Evolutionary conservation across 2,329 filamentous ascomycete genomes (phyloP).

Genomic region (Penicillium italicum): DNA sequence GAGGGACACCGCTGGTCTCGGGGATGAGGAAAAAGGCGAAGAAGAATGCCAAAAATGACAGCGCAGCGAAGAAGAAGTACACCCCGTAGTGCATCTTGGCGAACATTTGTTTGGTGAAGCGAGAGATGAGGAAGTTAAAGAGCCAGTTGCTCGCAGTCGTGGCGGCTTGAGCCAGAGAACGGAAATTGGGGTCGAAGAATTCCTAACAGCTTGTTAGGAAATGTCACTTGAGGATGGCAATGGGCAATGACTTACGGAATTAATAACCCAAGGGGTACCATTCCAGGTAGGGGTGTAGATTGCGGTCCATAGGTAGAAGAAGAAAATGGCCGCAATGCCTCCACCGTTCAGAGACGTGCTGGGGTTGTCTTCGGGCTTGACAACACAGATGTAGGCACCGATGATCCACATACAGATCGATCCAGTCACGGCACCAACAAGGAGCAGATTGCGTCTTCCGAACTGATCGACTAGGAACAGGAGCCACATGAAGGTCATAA

Average conservation of each 20-base stretch:
- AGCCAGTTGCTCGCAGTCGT: conserved; percentile 47
- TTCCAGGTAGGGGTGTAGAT: conserved; percentile 72
- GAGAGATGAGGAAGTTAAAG: conserved; percentile 37
- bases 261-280: conserved; percentile 71
- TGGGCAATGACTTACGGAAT: conserved; percentile 43
- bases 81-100: conserved; percentile 54
- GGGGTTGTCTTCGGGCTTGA: conserved; percentile 29
- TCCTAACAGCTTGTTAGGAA: conserved; percentile 37
- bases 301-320: conserved; percentile 71
- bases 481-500: conserved; percentile 64
- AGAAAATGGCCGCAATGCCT: conserved; percentile 50
- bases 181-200: conserved; percentile 69
- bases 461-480: conserved; percentile 64
- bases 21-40: conserved; percentile 63
- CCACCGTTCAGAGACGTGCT: conserved; percentile 22
- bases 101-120: conserved; percentile 43
- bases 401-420: conserved; percentile 41
- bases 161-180: conserved; percentile 67
- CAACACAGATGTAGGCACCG: conserved; percentile 34
- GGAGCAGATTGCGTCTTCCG: conserved; percentile 60
- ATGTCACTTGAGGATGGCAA: background rate
- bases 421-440: conserved; percentile 60
- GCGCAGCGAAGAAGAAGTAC: conserved; percentile 65
- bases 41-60: conserved; percentile 56
- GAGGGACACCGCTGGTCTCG: conserved; percentile 63